Evolutionary conservation across 106 monocot species (phyloP).

Genomic region (Hemerocallis citrina): DNA sequence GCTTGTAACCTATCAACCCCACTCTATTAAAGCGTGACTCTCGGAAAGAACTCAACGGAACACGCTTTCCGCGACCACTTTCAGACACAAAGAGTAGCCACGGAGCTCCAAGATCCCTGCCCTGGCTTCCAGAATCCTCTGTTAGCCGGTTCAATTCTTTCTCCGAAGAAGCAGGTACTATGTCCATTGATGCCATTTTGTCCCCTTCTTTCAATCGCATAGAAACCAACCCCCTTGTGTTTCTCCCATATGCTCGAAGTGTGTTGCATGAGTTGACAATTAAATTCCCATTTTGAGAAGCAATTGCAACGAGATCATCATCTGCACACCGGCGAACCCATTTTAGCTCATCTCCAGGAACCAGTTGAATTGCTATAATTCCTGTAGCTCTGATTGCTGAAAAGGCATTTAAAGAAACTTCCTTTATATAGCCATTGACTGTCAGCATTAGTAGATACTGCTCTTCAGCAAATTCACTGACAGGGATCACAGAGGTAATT

Average conservation of each 20-base stretch:
- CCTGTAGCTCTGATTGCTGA: constrained; percentile 82
- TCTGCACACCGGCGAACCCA: constrained; percentile 80
- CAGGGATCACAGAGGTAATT: constrained; percentile 94
- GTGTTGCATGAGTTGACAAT: constrained; percentile 73
- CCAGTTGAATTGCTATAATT: constrained; percentile 99
- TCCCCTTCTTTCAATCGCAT: constrained; percentile 77
- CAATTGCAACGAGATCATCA: constrained; percentile 85
- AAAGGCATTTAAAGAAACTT: constrained; percentile 87
- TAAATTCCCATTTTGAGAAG: constrained; percentile 94
- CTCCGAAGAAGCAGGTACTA: constrained; percentile 59
- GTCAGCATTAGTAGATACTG: constrained; percentile 92
- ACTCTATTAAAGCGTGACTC: constrained; percentile 67
- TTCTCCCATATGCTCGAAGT: constrained; percentile 86
- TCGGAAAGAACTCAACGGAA: constrained; percentile 65
- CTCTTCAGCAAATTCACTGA: constrained; percentile 84
- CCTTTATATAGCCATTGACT: constrained; percentile 86
- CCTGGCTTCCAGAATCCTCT: constrained; percentile 24
- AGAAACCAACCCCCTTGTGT: constrained; percentile 60
- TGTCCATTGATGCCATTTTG: constrained; percentile 91
- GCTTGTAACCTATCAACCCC: constrained; percentile 88
- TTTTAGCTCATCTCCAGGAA: constrained; percentile 83
- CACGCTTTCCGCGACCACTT: constrained; percentile 87
- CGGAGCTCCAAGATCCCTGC: constrained; percentile 57
- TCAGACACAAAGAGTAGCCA: constrained; percentile 96
- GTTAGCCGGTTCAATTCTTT: constrained; percentile 32